phyloP scores from a whole-genome alignment of 352 stramenopile species.

The Globisporangium spinosum region DNA sequence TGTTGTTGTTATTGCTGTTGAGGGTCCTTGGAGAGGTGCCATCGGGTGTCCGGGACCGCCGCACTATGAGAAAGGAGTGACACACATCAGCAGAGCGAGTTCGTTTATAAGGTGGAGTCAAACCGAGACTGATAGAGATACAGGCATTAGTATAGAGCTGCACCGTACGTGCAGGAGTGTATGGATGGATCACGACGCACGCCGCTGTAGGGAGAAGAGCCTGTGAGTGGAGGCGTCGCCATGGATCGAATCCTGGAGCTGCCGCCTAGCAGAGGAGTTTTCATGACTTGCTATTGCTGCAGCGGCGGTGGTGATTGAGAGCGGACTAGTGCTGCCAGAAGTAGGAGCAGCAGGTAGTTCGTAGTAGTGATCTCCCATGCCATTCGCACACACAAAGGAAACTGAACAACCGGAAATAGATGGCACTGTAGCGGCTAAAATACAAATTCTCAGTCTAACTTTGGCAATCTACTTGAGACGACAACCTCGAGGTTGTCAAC shows the following conservation, averaged over 20 bases:
- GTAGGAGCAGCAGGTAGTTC: neutral
- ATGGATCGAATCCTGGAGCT: neutral
- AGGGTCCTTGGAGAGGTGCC: neutral
- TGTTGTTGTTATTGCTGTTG: neutral
- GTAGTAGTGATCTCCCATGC: too few relatives aligned
- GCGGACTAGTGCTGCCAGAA: neutral
- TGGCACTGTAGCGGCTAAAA: neutral
- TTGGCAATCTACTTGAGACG: too few relatives aligned
- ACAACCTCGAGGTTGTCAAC: too few relatives aligned
- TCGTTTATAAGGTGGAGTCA: neutral
- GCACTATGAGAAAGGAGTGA: neutral
- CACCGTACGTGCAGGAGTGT: constrained; percentile 1
- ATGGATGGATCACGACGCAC: constrained; percentile 12
- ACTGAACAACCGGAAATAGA: neutral
- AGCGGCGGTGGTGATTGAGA: neutral
- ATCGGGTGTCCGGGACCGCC: constrained; percentile 11
- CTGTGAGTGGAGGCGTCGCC: neutral
- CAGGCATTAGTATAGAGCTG: neutral
- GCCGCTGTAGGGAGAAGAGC: neutral
- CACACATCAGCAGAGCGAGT: neutral
- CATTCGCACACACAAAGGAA: neutral
- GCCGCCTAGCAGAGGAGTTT: neutral
- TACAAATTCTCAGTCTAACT: neutral
- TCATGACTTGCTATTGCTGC: neutral
- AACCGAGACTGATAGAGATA: neutral